Base-by-base conservation (phyloP, 176 grass and related monocot genomes). In the Leersia perrieri region DNA sequence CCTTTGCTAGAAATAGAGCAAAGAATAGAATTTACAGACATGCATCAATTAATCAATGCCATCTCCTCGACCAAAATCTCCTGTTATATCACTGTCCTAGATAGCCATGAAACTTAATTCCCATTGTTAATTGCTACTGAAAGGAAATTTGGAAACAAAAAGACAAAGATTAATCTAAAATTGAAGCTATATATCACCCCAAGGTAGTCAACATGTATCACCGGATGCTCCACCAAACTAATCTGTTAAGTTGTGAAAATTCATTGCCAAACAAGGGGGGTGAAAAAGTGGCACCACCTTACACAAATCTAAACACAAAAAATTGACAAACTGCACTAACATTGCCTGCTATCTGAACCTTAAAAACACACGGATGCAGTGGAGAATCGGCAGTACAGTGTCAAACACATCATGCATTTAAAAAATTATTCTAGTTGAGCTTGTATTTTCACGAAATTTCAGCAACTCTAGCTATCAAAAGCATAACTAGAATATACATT, bases 401-500 rank as follows among this genome's bases (percentile, higher is more conserved):
- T 64, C 29, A 9, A 28, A 45, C 35, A n/a, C 26, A 77, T 44
- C 29, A 9, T 15, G 7, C 29, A 57, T 62, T 45, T 4, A 0
- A 40, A 36, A 55, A 32, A 65, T 18, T 5, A 8, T 58, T 77
- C 9, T 31, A n/a, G n/a, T n/a, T n/a, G n/a, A n/a, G n/a, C n/a
- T n/a, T n/a, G n/a, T n/a, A n/a, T n/a, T n/a, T n/a, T n/a, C n/a
- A n/a, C n/a, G n/a, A 76, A 70, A 53, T 33, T 84, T 16, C 33
- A 65, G 4, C 22, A 58, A 72, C n/a, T 57, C 1, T 28, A 81
- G 3, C 3, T 6, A 2, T 0, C 9, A 7, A 80, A 9, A 25
- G 33, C 14, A 64, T 11, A 12, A 71, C 16, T 40, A 53, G 0
- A 3, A 44, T 41, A 85, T 63, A 75, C 76, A 89, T 29, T 89